phyloP scores from a whole-genome alignment of 306 rosid species.

The Dicorynia guianensis region DNA sequence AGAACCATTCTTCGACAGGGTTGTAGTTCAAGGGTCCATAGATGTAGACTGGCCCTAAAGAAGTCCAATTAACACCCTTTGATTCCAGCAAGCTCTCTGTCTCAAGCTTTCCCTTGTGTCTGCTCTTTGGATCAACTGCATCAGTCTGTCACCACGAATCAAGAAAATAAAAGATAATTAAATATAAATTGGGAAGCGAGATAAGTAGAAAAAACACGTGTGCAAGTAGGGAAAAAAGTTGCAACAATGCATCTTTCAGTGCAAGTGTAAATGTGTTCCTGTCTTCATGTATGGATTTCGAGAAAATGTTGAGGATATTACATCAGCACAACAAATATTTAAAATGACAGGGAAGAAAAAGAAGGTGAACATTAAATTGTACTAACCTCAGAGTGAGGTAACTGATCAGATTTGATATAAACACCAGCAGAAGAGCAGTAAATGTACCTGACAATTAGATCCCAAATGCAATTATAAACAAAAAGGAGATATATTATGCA shows the following conservation, averaged over 20 bases:
- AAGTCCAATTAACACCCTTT: constrained; percentile 89
- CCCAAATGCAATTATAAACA: background rate
- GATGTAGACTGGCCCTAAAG: constrained; percentile 93
- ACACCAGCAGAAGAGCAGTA: constrained; percentile 99
- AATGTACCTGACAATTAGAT: constrained; percentile 72
- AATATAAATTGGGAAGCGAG: background rate
- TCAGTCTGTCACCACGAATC: constrained; percentile 58
- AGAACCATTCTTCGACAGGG: constrained; percentile 99
- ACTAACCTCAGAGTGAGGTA: constrained; percentile 89
- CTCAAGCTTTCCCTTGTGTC: constrained; percentile 99
- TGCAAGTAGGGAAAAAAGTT: background rate
- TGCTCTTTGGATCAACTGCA: constrained; percentile 98
- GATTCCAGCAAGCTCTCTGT: constrained; percentile 82
- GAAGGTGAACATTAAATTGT: constrained; percentile 24
- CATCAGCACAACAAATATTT: background rate
- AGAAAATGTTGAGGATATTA: background rate
- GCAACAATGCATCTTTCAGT: background rate
- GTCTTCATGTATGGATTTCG: too few relatives aligned
- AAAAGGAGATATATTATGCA: background rate
- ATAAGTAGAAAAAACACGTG: background rate
- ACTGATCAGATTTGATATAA: constrained; percentile 84
- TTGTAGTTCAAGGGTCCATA: constrained; percentile 97
- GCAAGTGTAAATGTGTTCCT: too few relatives aligned
- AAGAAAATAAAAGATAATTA: background rate
- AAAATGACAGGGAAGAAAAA: constrained; percentile 1